Conservation (phyloP, 75 land plant genomes). For the Adiantum capillusveneris region DNA sequence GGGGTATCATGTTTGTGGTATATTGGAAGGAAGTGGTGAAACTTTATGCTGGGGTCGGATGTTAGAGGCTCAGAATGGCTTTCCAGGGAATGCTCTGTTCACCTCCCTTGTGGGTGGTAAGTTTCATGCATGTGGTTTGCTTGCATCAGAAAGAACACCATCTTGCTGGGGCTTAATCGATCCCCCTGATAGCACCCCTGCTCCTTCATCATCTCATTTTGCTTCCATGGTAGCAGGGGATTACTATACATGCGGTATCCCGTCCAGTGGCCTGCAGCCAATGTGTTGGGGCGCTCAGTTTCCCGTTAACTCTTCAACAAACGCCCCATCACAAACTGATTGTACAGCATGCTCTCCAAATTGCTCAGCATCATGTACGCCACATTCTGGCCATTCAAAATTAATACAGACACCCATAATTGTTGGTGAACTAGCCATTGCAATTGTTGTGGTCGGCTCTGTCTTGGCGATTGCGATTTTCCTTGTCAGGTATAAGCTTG, state of each 20-base stretch:
- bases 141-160: conserved; percentile 26
- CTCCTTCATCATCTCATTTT: conserved; percentile 31
- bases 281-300: conserved; percentile 67
- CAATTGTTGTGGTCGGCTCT: conserved; percentile 35
- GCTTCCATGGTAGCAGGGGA: conserved; percentile 62
- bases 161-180: conserved; percentile 58
- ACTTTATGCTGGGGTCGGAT: conserved; percentile 69
- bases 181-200: conserved; percentile 29
- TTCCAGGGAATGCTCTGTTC: conserved; percentile 34
- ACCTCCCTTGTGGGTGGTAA: conserved; percentile 58
- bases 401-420: conserved; percentile 56
- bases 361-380: conserved; percentile 27
- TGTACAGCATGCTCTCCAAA: conserved; percentile 34
- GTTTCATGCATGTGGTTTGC: conserved; percentile 72
- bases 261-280: conserved; percentile 27
- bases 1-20: conserved; percentile 85
- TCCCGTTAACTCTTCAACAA: conserved; percentile 7
- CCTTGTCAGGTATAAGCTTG: conserved; percentile 52
- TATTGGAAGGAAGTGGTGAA: conserved; percentile 22
- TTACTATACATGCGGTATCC: conserved; percentile 78
- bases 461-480: conserved; percentile 39
- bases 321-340: too few species aligned
- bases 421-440: conserved; percentile 59
- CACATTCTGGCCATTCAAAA: conserved; percentile 16
- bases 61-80: conserved; percentile 14